Conservation (phyloP, 1,139 yeast species). For the Candida neerlandica region DNA sequence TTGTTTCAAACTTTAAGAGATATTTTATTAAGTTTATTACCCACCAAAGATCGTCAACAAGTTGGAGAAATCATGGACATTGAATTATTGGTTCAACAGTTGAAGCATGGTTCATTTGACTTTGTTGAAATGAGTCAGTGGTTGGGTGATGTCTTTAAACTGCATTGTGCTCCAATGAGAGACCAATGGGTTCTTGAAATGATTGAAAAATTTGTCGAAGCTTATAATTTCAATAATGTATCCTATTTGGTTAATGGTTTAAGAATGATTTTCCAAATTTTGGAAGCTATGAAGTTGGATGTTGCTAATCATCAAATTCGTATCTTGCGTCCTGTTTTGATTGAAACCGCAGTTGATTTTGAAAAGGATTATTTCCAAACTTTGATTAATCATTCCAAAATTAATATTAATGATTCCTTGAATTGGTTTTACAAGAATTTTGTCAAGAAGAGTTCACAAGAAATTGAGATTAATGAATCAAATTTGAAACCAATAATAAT, state of each 20-base stretch:
- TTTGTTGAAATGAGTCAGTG: slow-evolving; percentile 69
- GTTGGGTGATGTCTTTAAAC: slow-evolving; percentile 71
- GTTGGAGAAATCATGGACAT: slow-evolving; percentile 79
- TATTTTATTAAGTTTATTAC: slow-evolving; percentile 72
- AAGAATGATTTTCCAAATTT: slow-evolving; percentile 75
- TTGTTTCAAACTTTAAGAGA: slow-evolving; percentile 78
- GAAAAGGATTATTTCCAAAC: slow-evolving; percentile 86
- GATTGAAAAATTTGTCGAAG: slow-evolving; percentile 67
- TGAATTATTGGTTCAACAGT: slow-evolving; percentile 75
- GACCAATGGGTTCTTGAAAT: slow-evolving; percentile 88
- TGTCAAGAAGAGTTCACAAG: slow-evolving; percentile 10
- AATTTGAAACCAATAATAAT: slow-evolving; percentile 43
- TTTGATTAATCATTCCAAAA: slow-evolving; percentile 64
- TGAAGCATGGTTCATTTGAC: slow-evolving; percentile 68
- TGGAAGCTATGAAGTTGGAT: slow-evolving; percentile 96
- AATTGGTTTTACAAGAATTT: slow-evolving; percentile 64
- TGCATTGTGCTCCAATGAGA: slow-evolving; percentile 95
- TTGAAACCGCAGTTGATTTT: slow-evolving; percentile 89
- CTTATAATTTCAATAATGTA: slow-evolving; percentile 57
- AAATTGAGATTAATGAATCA: slow-evolving; percentile 15
- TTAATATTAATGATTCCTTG: slow-evolving; percentile 66
- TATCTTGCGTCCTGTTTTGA: slow-evolving; percentile 77
- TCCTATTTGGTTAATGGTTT: slow-evolving; percentile 72
- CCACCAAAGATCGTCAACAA: slow-evolving; percentile 70
- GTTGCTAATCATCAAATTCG: slow-evolving; percentile 95